phyloP scores from a whole-genome alignment of 225 moss, liverwort and hornwort species.

The Marchantia polymorpha region DNA sequence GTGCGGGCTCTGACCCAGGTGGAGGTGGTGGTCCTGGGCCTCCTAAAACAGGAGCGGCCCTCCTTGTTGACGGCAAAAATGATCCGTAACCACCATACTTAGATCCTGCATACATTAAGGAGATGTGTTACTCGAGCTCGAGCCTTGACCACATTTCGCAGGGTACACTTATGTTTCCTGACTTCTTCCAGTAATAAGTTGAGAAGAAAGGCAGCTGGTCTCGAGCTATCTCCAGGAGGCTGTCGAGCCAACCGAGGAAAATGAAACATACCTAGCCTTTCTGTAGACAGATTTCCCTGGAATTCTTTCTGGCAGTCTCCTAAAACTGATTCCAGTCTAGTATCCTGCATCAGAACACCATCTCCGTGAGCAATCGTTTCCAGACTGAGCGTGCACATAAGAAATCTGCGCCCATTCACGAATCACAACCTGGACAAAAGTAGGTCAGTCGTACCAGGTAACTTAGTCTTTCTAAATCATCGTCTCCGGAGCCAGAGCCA shows the following conservation, averaged over 20 bases:
- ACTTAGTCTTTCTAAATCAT: slow-evolving; percentile 31
- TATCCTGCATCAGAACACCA: slow-evolving; percentile 69
- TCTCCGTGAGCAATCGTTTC: slow-evolving; percentile 15
- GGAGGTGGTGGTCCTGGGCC: slow-evolving; percentile 44
- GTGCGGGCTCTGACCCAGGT: slow-evolving; percentile 51
- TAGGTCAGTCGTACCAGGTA: slow-evolving; percentile 31
- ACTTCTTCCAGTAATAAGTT: neutral
- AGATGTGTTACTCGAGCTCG: neutral
- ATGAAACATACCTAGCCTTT: slow-evolving; percentile 69
- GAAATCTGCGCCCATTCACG: slow-evolving; percentile 1
- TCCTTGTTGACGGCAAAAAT: slow-evolving; percentile 86
- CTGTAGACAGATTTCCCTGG: slow-evolving; percentile 78
- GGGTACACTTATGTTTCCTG: too few species aligned
- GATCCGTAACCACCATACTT: slow-evolving; percentile 93
- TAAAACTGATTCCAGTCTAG: slow-evolving; percentile 63
- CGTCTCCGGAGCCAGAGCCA: slow-evolving; percentile 19
- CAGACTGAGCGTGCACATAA: neutral
- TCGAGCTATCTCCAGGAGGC: neutral
- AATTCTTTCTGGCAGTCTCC: slow-evolving; percentile 93
- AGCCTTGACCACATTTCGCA: neutral
- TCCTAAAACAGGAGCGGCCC: slow-evolving; percentile 63
- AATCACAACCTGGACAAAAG: neutral
- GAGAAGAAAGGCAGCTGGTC: neutral
- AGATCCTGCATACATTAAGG: slow-evolving; percentile 39
- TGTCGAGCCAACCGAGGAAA: neutral